These are phyloP conservation scores for Xerocomus brunneocitrinus DNA, from an alignment of 768 basidiomycete genomes.

Conservation along the genomic window DNA sequence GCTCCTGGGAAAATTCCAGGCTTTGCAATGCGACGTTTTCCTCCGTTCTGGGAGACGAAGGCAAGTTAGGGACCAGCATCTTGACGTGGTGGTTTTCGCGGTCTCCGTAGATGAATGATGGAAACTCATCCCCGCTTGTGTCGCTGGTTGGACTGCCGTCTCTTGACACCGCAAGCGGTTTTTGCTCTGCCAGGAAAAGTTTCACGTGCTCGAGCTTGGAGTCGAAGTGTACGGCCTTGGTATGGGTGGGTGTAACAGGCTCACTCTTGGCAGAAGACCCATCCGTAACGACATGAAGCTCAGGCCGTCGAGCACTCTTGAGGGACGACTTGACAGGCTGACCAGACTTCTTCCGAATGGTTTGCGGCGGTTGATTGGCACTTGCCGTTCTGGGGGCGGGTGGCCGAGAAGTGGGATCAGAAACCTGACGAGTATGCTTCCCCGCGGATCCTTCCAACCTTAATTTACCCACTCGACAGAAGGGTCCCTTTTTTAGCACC, in stretches of 20 bases:
- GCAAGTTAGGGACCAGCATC: slow-evolving; percentile 70
- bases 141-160: slow-evolving; percentile 86
- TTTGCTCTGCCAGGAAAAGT: slow-evolving; percentile 91
- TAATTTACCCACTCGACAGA: slow-evolving; percentile 19
- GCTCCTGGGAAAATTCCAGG: slow-evolving; percentile 49
- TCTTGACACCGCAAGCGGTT: slow-evolving; percentile 88
- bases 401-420: slow-evolving; percentile 16
- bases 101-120: slow-evolving; percentile 58
- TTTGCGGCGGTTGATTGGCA: slow-evolving; percentile 25
- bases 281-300: slow-evolving; percentile 49
- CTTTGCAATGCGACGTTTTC: slow-evolving; percentile 53
- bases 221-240: slow-evolving; percentile 92
- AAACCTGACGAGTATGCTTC: slow-evolving; percentile 20
- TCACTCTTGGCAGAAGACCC: slow-evolving; percentile 59
- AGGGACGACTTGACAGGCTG: slow-evolving; percentile 90
- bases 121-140: slow-evolving; percentile 78
- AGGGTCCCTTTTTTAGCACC: slow-evolving; percentile 22
- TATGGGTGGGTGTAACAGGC: slow-evolving; percentile 71
- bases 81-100: slow-evolving; percentile 38
- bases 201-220: slow-evolving; percentile 89
- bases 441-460: slow-evolving; percentile 21
- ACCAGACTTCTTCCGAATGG: slow-evolving; percentile 87
- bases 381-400: neutral
- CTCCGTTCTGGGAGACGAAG: slow-evolving; percentile 35
- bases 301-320: slow-evolving; percentile 61